Base-by-base conservation (phyloP, 768 basidiomycete genomes). In the Kwoniella dendrophila region DNA sequence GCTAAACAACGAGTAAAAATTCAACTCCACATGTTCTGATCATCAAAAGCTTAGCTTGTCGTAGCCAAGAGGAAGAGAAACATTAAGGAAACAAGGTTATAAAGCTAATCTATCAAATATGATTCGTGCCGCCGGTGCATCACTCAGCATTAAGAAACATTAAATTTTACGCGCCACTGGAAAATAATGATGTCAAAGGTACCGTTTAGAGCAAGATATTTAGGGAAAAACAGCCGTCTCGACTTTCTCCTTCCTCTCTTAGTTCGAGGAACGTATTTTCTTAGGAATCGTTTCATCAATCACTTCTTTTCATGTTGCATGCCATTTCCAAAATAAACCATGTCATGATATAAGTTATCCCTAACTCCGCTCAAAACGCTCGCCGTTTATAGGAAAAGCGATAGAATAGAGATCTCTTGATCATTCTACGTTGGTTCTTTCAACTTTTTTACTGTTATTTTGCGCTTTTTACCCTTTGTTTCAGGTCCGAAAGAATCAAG, bases 161-260 rank as follows among this genome's bases (percentile, higher is more conserved):
- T 14, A 12, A 6, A 44, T 20, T 7, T 44, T n/a, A 20, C 24
- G 49, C 49, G 49, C 49, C 49, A 51, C 49, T 32, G 12, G 4
- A 24, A 33, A 8, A 38, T 43, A 14, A 51, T 51, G 49, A 51
- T 51, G 49, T 51, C 49, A 51, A 51, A 51, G 49, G 49, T 51
- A 51, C 49, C 49, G 49, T 26, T 51, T 36, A 51, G 26, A n/a
- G 16, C n/a, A n/a, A n/a, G n/a, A n/a, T n/a, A n/a, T n/a, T n/a
- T n/a, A n/a, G n/a, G n/a, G 32, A 32, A 14, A 51, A 32, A 11
- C 20, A 29, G 27, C 30, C 34, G 18, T 51, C 49, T 51, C 49
- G 49, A 34, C 49, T 33, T n/a, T 12, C 12, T 26, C 29, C 14
- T n/a, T 30, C 6, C 26, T 27, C 24, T 18, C 32, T 48, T 48